phyloP scores from a whole-genome alignment of 345 rosid species.

The Balakata baccata region DNA sequence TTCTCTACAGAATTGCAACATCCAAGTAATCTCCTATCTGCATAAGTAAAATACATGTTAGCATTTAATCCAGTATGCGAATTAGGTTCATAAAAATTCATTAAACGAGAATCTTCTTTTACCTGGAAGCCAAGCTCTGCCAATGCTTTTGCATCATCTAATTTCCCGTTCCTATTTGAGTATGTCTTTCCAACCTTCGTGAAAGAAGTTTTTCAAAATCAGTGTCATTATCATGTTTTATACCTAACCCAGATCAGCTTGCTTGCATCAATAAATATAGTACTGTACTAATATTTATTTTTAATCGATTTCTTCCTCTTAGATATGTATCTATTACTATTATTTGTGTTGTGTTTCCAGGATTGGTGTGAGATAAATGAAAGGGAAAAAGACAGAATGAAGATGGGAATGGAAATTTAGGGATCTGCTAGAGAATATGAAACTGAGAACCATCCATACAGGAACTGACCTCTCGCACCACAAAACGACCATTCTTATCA shows the following conservation, averaged over 20 bases:
- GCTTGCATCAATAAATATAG: background rate
- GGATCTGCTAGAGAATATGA: background rate
- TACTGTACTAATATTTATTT: background rate
- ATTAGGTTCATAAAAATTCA: background rate
- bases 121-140: constrained; percentile 85
- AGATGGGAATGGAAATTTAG: background rate
- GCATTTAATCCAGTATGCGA: constrained; percentile 8
- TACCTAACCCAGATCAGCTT: background rate
- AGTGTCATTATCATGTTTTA: constrained; percentile 11
- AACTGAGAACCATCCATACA: background rate
- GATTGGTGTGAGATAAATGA: too few relatives aligned
- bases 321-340: too few relatives aligned
- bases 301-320: background rate
- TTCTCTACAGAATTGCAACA: constrained; percentile 57
- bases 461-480: constrained; percentile 58
- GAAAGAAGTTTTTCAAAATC: constrained; percentile 16
- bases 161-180: constrained; percentile 59
- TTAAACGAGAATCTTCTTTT: constrained; percentile 5
- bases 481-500: constrained; percentile 68
- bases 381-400: background rate
- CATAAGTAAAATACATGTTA: constrained; percentile 10
- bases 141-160: constrained; percentile 72
- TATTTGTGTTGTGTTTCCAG: too few relatives aligned
- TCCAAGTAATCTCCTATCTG: constrained; percentile 97
- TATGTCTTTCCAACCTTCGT: constrained; percentile 74